Evolutionary conservation across 23 red algal genomes (phyloP), one percentile per base, ranked within the genome.

Genomic region (Agarophyton chilense): DNA sequence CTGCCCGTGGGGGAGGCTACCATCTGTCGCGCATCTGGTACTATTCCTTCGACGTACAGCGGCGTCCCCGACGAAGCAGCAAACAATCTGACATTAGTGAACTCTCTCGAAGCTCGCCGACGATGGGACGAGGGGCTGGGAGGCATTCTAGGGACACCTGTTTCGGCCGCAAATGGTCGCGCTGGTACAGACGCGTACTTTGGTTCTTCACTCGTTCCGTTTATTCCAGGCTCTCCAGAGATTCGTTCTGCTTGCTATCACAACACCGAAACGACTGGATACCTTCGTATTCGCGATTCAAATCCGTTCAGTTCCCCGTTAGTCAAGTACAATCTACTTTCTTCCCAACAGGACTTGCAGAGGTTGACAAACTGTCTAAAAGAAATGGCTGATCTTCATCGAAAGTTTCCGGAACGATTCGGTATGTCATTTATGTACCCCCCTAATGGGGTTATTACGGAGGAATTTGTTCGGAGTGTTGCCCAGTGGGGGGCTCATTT

Each of bases 1-100:
- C 83, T 94, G 16, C 80, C 80, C 3, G 91, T 94, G 7, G 91
- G 91, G 22, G 46, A 65, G 43, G 68, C 68, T 46, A 74, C 68
- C 9, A 49, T 74, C 68, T 43, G 68, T 47, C 52, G 78, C 1
- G 57, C 78, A n/a, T 55, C 43, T 24, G 78, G 54, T 12, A 50
- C 52, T 25, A 66, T 82, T 33, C 57, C 52, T 66, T 62, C 78
- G 0, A 51, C 43, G 25, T 83, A 83, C 56, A 52, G 12, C 0
- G 79, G 79, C 8, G 79, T 66, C 32, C 79, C 55, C 2, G 60
- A 67, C 28, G 79, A 64, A 42, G 33, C 53, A 47, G 67, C 54
- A 21, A 87, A 87, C 43, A 87, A 87, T 24, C 44, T 21, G 28
- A 72, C 83, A 10, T 36, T 87, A 43, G 0, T 87, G 0, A 66